phyloP scores from a whole-genome alignment of 2,329 filamentous ascomycete genomes.

The Fusarium tanahbumbuense region DNA sequence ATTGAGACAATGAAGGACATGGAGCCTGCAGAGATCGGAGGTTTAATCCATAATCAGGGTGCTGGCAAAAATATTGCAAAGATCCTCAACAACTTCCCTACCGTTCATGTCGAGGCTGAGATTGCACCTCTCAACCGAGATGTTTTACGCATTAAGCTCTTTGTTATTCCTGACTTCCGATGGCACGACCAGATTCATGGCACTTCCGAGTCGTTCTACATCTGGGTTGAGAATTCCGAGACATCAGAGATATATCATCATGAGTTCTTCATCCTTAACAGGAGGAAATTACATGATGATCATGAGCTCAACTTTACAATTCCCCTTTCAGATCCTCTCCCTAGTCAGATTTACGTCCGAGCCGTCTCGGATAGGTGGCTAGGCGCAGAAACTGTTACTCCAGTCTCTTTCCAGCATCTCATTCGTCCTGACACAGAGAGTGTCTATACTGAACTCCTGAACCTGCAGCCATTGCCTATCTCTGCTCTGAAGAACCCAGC shows the following conservation, averaged over 20 bases:
- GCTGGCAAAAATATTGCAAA: slow-evolving; percentile 86
- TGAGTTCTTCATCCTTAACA: slow-evolving; percentile 93
- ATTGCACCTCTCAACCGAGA: slow-evolving; percentile 96
- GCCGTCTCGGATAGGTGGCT: slow-evolving; percentile 96
- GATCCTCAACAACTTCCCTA: slow-evolving; percentile 91
- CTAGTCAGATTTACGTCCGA: slow-evolving; percentile 94
- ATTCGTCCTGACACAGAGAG: slow-evolving; percentile 98
- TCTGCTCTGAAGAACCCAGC: slow-evolving; percentile 87
- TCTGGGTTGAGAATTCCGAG: slow-evolving; percentile 99
- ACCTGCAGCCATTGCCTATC: slow-evolving; percentile 90
- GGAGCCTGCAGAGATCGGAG: slow-evolving; percentile 90
- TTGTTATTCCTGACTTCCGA: slow-evolving; percentile 86
- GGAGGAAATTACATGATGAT: slow-evolving; percentile 92
- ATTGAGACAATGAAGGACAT: slow-evolving; percentile 92
- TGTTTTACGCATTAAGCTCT: slow-evolving; percentile 90
- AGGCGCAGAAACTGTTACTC: slow-evolving; percentile 93
- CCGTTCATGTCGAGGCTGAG: slow-evolving; percentile 88
- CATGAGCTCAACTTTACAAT: slow-evolving; percentile 99
- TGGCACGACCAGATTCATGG: slow-evolving; percentile 97
- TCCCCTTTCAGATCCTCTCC: slow-evolving; percentile 89
- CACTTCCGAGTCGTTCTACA: slow-evolving; percentile 94
- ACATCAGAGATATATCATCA: slow-evolving; percentile 98
- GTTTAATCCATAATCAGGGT: slow-evolving; percentile 87
- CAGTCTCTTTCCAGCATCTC: slow-evolving; percentile 96
- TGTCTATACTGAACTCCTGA: slow-evolving; percentile 92